phyloP scores from a whole-genome alignment of 345 rosid species.

The Eucalyptus marginata region DNA sequence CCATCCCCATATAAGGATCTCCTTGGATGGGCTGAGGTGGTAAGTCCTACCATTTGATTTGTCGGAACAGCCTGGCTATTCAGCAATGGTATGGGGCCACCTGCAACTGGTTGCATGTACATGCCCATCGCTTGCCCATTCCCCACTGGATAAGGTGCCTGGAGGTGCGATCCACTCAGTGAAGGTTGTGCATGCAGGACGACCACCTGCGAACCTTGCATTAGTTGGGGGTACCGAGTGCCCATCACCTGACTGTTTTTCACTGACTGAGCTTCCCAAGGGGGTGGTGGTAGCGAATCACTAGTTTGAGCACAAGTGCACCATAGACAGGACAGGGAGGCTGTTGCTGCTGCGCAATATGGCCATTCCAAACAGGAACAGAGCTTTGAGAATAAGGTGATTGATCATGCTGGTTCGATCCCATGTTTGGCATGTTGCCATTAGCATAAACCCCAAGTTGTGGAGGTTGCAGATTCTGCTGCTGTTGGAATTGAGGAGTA shows the following conservation, averaged over 20 bases:
- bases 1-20: conserved; percentile 46
- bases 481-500: conserved; percentile 54
- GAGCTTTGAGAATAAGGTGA: conserved; percentile 40
- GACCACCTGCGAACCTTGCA: too few species aligned
- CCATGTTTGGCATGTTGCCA: conserved; percentile 43
- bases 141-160: conserved; percentile 23
- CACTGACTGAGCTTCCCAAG: too few species aligned
- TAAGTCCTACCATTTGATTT: conserved; percentile 25
- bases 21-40: conserved; percentile 45
- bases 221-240: too few species aligned
- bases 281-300: too few species aligned
- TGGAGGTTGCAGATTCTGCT: conserved; percentile 42
- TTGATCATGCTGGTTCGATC: conserved; percentile 53
- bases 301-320: neutral
- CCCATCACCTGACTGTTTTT: too few species aligned
- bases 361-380: conserved; percentile 65
- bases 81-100: conserved; percentile 9
- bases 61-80: neutral
- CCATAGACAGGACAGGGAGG: conserved; percentile 68
- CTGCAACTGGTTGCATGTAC: conserved; percentile 51
- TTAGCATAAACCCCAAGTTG: conserved; percentile 51
- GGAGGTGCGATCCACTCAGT: too few species aligned
- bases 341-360: conserved; percentile 33
- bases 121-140: conserved; percentile 42
- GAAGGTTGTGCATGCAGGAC: too few species aligned